phyloP scores from a whole-genome alignment of 108 stramenopile genomes.

The Aurantiochytrium sp. region DNA sequence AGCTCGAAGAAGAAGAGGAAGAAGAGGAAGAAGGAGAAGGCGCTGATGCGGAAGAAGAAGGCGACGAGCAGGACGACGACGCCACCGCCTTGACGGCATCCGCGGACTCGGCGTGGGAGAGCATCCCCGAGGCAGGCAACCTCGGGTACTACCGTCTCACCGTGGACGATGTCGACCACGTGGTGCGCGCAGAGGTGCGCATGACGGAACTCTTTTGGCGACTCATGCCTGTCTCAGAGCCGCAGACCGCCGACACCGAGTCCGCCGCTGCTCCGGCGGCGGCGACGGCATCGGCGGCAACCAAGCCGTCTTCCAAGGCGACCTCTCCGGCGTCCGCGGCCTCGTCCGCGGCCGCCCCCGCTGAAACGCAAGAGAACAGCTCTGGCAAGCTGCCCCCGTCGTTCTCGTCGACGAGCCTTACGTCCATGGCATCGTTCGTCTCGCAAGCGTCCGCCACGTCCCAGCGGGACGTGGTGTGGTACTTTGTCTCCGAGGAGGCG shows the following conservation, averaged over 20 bases:
- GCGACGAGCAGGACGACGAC: neutral
- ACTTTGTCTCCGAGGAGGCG: neutral
- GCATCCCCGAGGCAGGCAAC: neutral
- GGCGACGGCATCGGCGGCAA: neutral
- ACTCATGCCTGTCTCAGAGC: neutral
- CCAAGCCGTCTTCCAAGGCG: neutral
- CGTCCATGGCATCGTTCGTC: neutral
- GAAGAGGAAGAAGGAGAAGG: neutral
- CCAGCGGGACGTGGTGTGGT: neutral
- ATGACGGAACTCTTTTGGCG: neutral
- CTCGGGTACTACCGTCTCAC: neutral
- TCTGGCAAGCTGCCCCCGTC: neutral
- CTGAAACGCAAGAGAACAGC: no score
- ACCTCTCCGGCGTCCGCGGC: no score
- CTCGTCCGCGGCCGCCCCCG: no score
- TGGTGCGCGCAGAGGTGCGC: neutral
- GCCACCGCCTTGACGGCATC: no score
- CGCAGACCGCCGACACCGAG: neutral
- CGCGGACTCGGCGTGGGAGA: no score
- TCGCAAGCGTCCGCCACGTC: neutral
- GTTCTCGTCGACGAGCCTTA: neutral
- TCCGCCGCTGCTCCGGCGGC: neutral
- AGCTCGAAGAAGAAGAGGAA: no score
- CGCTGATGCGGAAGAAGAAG: neutral
- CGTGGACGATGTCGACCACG: neutral